phyloP scores from a whole-genome alignment of 306 rosid species.

The Cicer arietinum region DNA sequence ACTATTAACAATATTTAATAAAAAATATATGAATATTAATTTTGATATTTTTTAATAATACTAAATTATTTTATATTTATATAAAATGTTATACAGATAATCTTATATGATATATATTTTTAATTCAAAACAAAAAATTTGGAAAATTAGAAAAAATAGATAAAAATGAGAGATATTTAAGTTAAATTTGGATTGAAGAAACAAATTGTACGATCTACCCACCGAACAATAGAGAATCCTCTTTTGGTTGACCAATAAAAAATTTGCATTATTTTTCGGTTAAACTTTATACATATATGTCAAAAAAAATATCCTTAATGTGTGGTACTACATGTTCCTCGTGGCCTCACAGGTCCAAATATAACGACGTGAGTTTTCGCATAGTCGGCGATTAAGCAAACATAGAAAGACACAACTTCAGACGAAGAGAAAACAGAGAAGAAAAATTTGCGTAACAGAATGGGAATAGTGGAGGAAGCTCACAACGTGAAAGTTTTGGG shows the following conservation, averaged over 20 bases:
- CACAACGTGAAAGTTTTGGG: slow-evolving; percentile 81
- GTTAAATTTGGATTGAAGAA: no score
- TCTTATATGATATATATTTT: no score
- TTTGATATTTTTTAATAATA: no score
- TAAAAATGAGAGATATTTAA: no score
- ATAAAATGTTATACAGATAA: no score
- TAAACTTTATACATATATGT: background rate
- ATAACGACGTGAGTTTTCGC: slow-evolving; percentile 29
- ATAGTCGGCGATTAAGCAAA: slow-evolving; percentile 4
- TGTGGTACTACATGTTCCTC: slow-evolving; percentile 41
- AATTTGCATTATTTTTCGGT: background rate
- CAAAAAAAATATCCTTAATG: background rate
- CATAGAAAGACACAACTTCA: background rate
- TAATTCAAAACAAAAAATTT: no score
- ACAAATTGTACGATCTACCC: background rate
- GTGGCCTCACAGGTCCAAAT: slow-evolving; percentile 39
- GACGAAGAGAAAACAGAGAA: background rate
- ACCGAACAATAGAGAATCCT: slow-evolving; percentile 11
- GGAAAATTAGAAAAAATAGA: no score
- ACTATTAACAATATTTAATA: no score
- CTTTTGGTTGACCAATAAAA: slow-evolving; percentile 21
- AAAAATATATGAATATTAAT: no score
- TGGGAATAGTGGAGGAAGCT: slow-evolving; percentile 82
- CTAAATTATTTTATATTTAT: no score
- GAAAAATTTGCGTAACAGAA: background rate